Conservation (phyloP, 108 stramenopile genomes). For the Stephanodiscus triporus region DNA sequence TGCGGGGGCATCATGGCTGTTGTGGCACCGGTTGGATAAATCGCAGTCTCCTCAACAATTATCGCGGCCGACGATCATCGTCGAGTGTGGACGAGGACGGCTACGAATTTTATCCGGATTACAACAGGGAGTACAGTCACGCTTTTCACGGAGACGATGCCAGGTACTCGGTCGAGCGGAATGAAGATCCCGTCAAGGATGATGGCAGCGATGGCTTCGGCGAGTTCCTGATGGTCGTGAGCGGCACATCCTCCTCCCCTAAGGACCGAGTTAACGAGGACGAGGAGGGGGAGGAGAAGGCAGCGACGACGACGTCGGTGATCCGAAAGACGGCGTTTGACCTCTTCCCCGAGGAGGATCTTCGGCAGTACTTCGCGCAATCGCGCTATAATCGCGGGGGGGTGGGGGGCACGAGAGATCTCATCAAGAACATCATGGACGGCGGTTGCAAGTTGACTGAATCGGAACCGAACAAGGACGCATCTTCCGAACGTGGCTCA, state of each 20-base stretch:
- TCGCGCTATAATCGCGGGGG: no score
- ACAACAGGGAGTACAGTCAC: conserved; percentile 17
- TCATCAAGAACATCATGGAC: no score
- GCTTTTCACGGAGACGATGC: background rate
- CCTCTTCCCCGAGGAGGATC: conserved; percentile 10
- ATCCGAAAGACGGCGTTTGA: background rate
- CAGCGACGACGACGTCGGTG: background rate
- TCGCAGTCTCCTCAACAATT: conserved; percentile 23
- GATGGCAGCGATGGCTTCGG: no score
- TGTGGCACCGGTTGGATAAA: conserved; percentile 33
- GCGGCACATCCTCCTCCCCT: no score
- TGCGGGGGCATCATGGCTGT: conserved; percentile 7
- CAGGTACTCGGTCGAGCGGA: no score
- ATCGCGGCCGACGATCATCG: background rate
- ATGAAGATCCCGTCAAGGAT: no score
- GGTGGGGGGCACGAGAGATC: no score
- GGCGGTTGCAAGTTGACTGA: no score
- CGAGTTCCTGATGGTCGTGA: no score
- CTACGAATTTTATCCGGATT: conserved; percentile 35
- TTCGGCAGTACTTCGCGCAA: background rate
- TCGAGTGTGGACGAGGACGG: conserved; percentile 38
- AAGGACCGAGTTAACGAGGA: no score
- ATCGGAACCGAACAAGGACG: no score
- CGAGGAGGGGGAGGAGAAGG: background rate
- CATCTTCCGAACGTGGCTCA: no score